These are phyloP conservation scores for Somion occarium DNA, from an alignment of 1,284 basidiomycete species.

Conservation along the genomic window DNA sequence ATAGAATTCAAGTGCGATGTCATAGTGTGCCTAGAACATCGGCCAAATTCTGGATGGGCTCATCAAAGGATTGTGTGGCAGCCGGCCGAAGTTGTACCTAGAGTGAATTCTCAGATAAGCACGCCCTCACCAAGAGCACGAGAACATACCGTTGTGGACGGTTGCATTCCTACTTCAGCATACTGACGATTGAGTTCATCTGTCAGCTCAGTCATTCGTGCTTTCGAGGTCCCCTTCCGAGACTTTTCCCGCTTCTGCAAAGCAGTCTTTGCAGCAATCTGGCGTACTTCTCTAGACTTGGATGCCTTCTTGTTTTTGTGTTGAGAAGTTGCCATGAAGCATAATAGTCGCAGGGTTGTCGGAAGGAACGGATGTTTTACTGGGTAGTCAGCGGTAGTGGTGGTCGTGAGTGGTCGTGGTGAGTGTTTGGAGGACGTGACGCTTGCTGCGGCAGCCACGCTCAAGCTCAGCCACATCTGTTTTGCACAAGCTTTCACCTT, in stretches of 20 bases:
- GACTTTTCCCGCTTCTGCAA: slow-evolving; percentile 5
- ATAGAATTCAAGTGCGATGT: too few species aligned
- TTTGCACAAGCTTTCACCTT: too few species aligned
- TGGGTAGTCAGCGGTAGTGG: not conserved
- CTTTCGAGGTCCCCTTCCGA: slow-evolving; percentile 3
- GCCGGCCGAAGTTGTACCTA: not conserved
- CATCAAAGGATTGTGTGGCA: not conserved
- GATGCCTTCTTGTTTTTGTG: slow-evolving; percentile 4
- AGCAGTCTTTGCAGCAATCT: slow-evolving; percentile 2
- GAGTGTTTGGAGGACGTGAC: not conserved
- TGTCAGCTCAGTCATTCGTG: slow-evolving; percentile 9
- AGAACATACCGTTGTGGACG: not conserved
- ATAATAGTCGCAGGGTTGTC: slow-evolving; percentile 8
- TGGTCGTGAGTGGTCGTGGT: not conserved
- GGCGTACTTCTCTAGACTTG: slow-evolving; percentile 1
- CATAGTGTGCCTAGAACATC: slow-evolving; percentile 7
- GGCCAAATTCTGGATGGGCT: slow-evolving; percentile 8
- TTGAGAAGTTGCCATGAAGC: not conserved
- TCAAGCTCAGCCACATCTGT: not conserved
- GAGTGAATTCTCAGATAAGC: not conserved
- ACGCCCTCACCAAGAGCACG: not conserved
- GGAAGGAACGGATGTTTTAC: slow-evolving; percentile 3
- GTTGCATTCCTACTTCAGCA: not conserved
- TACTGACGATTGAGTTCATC: slow-evolving; percentile 12
- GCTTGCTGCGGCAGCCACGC: too few species aligned